Evolutionary conservation across 345 rosid species (phyloP).

Genomic region (Pistacia vera): DNA sequence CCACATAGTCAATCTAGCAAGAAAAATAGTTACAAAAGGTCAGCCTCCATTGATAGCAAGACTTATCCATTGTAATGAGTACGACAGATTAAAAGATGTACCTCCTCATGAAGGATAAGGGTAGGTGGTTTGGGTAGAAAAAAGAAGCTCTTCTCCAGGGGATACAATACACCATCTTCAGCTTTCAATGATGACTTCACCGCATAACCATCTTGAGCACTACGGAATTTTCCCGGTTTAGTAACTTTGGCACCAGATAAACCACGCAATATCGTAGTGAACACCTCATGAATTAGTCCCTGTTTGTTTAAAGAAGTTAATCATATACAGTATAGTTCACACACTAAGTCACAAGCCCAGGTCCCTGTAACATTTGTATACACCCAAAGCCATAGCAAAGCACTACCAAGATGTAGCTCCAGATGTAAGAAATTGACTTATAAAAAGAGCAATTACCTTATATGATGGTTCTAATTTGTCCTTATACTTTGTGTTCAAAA

Average conservation of each 20-base stretch:
- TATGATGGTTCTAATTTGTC: conserved; percentile 80
- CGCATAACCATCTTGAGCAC: conserved; percentile 97
- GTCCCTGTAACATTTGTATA: background rate
- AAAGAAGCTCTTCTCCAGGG: conserved; percentile 97
- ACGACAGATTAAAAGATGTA: conserved; percentile 19
- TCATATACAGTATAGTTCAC: conserved; percentile 5
- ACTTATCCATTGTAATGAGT: background rate
- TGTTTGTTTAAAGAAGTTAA: conserved; percentile 26
- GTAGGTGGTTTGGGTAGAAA: conserved; percentile 98
- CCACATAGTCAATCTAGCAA: conserved; percentile 86
- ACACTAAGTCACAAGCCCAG: conserved; percentile 14
- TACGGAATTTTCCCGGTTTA: conserved; percentile 96
- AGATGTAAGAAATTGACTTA: background rate
- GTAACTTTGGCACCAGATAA: conserved; percentile 95
- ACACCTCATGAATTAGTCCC: conserved; percentile 97
- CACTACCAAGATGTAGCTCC: background rate
- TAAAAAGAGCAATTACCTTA: conserved; percentile 51
- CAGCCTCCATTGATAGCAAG: background rate
- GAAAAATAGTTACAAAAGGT: background rate
- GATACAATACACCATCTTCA: conserved; percentile 95
- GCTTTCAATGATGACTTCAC: conserved; percentile 97
- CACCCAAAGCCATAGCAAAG: conserved; percentile 4
- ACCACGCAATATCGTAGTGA: conserved; percentile 85
- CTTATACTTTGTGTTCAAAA: conserved; percentile 81
- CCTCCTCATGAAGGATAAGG: conserved; percentile 98